Base-by-base conservation (phyloP, 2,329 filamentous ascomycete species). In the Lojkania enalia region DNA sequence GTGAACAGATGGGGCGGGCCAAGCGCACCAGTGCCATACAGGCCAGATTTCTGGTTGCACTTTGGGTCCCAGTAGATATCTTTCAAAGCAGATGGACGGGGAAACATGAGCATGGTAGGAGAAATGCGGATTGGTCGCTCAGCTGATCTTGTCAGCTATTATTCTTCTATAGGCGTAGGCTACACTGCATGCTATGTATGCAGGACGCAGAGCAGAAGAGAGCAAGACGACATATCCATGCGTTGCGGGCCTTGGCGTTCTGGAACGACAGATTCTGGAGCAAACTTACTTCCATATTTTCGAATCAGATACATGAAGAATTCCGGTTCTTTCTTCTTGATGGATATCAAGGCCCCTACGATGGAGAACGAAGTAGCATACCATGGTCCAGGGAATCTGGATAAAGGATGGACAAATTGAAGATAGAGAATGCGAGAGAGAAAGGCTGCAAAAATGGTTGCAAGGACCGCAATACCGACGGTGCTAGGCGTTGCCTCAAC, bases 341-440 rank as follows among this genome's bases (percentile, higher is more conserved):
- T 44, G 2, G 61, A 67, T 14, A 67, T 53, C 3, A 64, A 35
- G 3, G 62, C 63, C 1, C 54, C 40, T 18, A 57, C 50, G 5
- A 72, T 5, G 7, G 67, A 67, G 39, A 67, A 68, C 1, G 67
- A 66, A 9, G 66, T 62, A 27, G 59, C 57, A 33, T 69, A 60
- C 52, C 61, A 70, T n/a, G 74, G 74, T 12, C 74, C 75, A 2
- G 71, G 74, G 44, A 69, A 74, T 27, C 65, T 66, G 7, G 66
- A 54, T 0, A 76, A 58, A 5, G 74, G 73, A 38, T 74, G 70
- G 23, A 76, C 63, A 46, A 61, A 73, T 20, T 70, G 63, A 49
- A 59, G 63, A 52, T 74, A 71, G 32, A 72, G 39, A 18, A 61
- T 48, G 7, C 58, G 49, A n/a, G 36, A 46, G 4, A 58, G 12